Evolutionary conservation across 2,329 filamentous ascomycete species (phyloP).

Genomic region (Hortaea werneckii): DNA sequence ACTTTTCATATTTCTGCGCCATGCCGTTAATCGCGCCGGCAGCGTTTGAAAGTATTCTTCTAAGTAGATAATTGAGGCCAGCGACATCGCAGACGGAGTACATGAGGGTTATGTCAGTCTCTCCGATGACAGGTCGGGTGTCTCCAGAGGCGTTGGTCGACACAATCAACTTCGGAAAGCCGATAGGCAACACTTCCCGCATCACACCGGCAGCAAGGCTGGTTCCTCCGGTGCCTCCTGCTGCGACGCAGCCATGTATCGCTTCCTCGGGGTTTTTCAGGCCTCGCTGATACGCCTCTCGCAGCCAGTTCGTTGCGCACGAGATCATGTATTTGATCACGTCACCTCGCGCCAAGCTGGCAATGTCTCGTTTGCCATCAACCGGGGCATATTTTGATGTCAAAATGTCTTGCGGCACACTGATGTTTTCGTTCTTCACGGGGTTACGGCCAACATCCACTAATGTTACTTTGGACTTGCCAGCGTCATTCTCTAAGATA

Average conservation of each 20-base stretch:
- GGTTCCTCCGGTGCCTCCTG: slow-evolving; percentile 54
- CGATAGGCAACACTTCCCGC: slow-evolving; percentile 50
- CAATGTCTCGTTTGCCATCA: slow-evolving; percentile 18
- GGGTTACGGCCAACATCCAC: slow-evolving; percentile 47
- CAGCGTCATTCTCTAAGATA: slow-evolving; percentile 27
- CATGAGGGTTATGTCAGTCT: slow-evolving; percentile 60
- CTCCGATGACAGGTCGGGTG: slow-evolving; percentile 53
- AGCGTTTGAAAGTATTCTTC: slow-evolving; percentile 51
- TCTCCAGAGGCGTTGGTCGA: slow-evolving; percentile 61
- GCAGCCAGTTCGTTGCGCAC: slow-evolving; percentile 38
- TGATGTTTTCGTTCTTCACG: slow-evolving; percentile 37
- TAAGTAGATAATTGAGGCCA: slow-evolving; percentile 51
- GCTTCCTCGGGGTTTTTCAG: slow-evolving; percentile 10
- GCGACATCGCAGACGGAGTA: slow-evolving; percentile 63
- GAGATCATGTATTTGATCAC: slow-evolving; percentile 47
- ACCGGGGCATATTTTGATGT: slow-evolving; percentile 25
- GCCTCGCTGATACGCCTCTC: slow-evolving; percentile 13
- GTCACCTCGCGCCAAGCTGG: slow-evolving; percentile 40
- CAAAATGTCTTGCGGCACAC: slow-evolving; percentile 36
- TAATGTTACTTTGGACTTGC: slow-evolving; percentile 32
- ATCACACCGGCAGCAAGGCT: slow-evolving; percentile 51
- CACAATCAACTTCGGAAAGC: slow-evolving; percentile 60
- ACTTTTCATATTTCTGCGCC: slow-evolving; percentile 36
- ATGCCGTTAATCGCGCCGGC: slow-evolving; percentile 52
- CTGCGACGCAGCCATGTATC: slow-evolving; percentile 42